Evolutionary conservation across 768 basidiomycete species (phyloP).

Genomic region (Lentinula guzmanii): DNA sequence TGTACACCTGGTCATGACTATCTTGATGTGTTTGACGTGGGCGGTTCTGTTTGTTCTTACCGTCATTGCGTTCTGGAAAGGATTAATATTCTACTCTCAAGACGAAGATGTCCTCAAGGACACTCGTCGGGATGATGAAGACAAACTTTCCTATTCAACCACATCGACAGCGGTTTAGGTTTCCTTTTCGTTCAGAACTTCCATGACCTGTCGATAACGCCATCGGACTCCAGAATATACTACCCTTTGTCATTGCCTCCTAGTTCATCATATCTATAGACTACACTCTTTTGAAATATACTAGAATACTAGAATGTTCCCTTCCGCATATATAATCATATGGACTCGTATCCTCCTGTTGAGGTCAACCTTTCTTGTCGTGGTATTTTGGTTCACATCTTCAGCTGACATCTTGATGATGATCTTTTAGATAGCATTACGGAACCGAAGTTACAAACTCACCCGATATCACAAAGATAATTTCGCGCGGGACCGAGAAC

Average conservation of each 20-base stretch:
- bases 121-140: neutral
- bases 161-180: neutral
- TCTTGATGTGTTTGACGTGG: conserved; percentile 35
- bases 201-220: neutral
- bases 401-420: too few relatives aligned
- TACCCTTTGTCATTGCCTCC: neutral
- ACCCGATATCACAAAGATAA: too few relatives aligned
- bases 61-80: conserved; percentile 32
- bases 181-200: neutral
- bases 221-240: neutral
- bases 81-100: conserved; percentile 35
- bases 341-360: too few relatives aligned
- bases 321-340: too few relatives aligned
- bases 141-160: neutral
- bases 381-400: too few relatives aligned
- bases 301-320: too few relatives aligned
- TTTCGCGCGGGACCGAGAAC: neutral
- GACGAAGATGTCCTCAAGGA: conserved; percentile 38
- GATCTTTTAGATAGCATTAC: too few relatives aligned
- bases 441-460: too few relatives aligned
- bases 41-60: conserved; percentile 35
- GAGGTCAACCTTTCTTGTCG: too few relatives aligned
- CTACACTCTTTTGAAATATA: too few relatives aligned
- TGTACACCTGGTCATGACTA: conserved; percentile 33
- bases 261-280: too few relatives aligned